Conservation (phyloP, 1,139 yeast genomes). For the Zygosaccharomyces sapae region DNA sequence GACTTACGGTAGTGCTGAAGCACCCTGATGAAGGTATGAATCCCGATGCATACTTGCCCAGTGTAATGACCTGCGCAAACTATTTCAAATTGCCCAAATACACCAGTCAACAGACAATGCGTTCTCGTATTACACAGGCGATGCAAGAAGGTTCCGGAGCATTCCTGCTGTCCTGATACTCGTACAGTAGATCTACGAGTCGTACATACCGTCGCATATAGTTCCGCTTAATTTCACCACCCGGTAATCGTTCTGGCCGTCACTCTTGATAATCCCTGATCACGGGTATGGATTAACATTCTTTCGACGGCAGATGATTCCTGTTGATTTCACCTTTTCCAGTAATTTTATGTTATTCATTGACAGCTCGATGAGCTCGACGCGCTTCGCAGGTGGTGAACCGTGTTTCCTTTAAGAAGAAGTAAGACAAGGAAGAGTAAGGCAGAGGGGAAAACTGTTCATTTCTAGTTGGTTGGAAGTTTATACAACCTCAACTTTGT, state of each 20-base stretch:
- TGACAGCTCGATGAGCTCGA: neutral
- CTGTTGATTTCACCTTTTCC: conserved; percentile 3
- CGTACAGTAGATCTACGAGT: conserved; percentile 5
- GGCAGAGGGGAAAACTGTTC: neutral
- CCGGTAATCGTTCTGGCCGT: no score
- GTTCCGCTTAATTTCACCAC: no score
- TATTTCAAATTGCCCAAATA: conserved; percentile 87
- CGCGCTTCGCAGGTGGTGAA: neutral
- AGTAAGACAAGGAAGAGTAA: neutral
- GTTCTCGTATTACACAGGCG: conserved; percentile 58
- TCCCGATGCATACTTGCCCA: conserved; percentile 86
- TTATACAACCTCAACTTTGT: neutral
- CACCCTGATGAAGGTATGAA: conserved; percentile 60
- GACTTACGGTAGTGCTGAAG: conserved; percentile 81
- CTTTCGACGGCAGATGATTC: neutral
- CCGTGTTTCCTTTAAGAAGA: neutral
- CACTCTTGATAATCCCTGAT: no score
- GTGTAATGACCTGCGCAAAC: conserved; percentile 98
- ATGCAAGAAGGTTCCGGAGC: conserved; percentile 87
- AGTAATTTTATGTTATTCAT: conserved; percentile 3
- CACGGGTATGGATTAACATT: no score
- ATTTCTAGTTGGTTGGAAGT: neutral
- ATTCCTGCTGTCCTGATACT: conserved; percentile 61
- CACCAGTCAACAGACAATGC: conserved; percentile 57
- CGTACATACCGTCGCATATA: neutral